Evolutionary conservation across 768 basidiomycete genomes (phyloP).

Genomic region (Melanogaster broomeanus): DNA sequence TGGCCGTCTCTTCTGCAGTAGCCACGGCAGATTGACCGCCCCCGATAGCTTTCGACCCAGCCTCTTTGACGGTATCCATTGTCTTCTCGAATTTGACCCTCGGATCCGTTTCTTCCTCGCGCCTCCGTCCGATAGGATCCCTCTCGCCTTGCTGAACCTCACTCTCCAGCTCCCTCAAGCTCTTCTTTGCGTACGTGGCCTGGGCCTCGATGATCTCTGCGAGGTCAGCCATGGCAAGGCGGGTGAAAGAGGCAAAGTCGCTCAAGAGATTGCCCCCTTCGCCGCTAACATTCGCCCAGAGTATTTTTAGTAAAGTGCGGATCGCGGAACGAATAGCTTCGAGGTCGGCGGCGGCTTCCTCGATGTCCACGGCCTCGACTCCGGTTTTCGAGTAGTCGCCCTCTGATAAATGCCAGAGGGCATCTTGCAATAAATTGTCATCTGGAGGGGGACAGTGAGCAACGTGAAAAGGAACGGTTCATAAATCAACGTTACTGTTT

Average conservation of each 20-base stretch:
- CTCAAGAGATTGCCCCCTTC: conserved; percentile 56
- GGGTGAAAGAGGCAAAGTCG: conserved; percentile 66
- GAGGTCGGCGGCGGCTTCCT: conserved; percentile 52
- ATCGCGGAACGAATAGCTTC: conserved; percentile 51
- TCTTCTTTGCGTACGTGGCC: conserved; percentile 53
- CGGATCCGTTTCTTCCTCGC: conserved; percentile 46
- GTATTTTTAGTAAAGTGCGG: conserved; percentile 48
- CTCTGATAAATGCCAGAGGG: conserved; percentile 63
- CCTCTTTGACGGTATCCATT: conserved; percentile 64
- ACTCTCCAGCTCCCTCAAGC: conserved; percentile 54
- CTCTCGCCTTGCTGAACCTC: conserved; percentile 63
- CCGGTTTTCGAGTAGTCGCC: conserved; percentile 47
- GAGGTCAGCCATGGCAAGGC: conserved; percentile 65
- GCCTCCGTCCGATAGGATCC: conserved; percentile 55
- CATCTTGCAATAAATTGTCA: conserved; percentile 65
- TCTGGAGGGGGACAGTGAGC: conserved; percentile 36
- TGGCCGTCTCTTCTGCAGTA: conserved; percentile 44
- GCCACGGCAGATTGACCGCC: conserved; percentile 45
- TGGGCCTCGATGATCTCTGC: conserved; percentile 58
- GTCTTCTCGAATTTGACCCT: conserved; percentile 63
- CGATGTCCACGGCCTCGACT: conserved; percentile 38
- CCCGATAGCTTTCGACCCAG: conserved; percentile 59
- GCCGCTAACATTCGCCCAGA: conserved; percentile 53
- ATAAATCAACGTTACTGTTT: conserved; percentile 47
- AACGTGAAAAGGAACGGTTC: neutral